These are phyloP conservation scores for Candida loeiensis DNA, from an alignment of 805 yeast genomes.

Conservation along the genomic window DNA sequence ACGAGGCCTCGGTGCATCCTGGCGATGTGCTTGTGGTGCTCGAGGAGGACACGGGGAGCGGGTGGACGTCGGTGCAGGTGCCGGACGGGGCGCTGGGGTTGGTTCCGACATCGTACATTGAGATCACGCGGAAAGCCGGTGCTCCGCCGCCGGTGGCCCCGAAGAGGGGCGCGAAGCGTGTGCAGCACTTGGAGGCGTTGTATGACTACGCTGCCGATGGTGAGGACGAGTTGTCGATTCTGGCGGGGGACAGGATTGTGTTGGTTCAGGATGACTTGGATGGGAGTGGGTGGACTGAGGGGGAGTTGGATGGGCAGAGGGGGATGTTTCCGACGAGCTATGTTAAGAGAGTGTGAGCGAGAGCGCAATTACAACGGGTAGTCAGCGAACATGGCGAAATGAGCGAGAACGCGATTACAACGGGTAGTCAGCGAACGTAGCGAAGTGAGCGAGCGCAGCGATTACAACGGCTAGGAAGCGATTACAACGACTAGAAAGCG, in stretches of 20 bases:
- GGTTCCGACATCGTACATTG: slow-evolving; percentile 81
- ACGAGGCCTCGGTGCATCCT: slow-evolving; percentile 60
- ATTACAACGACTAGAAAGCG: too few relatives aligned
- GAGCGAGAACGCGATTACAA: too few relatives aligned
- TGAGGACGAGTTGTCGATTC: slow-evolving; percentile 71
- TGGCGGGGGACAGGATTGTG: slow-evolving; percentile 68
- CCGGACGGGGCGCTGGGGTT: slow-evolving; percentile 58
- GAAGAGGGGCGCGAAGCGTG: slow-evolving; percentile 63
- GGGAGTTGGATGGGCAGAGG: slow-evolving; percentile 61
- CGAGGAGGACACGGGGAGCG: slow-evolving; percentile 80
- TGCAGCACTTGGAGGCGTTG: slow-evolving; percentile 61
- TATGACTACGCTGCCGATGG: slow-evolving; percentile 78
- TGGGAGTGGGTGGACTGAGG: slow-evolving; percentile 94
- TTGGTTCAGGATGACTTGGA: slow-evolving; percentile 55
- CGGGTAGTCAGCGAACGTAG: too few relatives aligned
- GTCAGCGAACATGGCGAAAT: too few relatives aligned
- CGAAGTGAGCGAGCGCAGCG: too few relatives aligned
- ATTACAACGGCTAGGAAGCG: too few relatives aligned
- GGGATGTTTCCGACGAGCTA: slow-evolving; percentile 84
- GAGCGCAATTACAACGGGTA: too few relatives aligned
- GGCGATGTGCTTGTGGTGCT: slow-evolving; percentile 62
- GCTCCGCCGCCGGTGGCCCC: slow-evolving; percentile 83
- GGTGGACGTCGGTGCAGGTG: slow-evolving; percentile 71
- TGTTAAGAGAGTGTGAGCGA: slow-evolving; percentile 41
- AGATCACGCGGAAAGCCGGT: slow-evolving; percentile 39